A percentile compares a stretch with the other conserved stretches of the same genome.
phyloP scores from a whole-genome alignment of 2,329 filamentous ascomycete species.

The Fusarium tuaranense region DNA sequence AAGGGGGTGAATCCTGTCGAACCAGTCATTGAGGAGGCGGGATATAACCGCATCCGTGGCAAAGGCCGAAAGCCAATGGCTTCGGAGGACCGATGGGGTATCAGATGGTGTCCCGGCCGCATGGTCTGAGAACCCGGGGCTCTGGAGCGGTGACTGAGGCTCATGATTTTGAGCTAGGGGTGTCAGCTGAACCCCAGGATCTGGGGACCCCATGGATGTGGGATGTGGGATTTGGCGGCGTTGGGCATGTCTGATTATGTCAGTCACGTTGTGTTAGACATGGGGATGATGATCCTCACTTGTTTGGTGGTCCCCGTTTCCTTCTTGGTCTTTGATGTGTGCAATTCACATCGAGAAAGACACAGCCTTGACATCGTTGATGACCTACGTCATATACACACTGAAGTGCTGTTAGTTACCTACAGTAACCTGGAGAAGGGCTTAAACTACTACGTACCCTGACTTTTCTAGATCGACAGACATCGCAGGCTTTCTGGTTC shows the following conservation, averaged over 20 bases:
- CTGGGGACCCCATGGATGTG: background rate
- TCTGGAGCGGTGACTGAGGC: constrained; percentile 7
- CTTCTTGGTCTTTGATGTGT: constrained; percentile 35
- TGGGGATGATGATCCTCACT: background rate
- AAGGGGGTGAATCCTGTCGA: constrained; percentile 51
- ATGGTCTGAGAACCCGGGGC: background rate
- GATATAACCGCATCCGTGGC: constrained; percentile 25
- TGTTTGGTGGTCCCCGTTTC: constrained; percentile 41
- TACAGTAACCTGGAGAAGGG: background rate
- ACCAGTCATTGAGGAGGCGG: constrained; percentile 49
- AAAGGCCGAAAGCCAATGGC: constrained; percentile 33
- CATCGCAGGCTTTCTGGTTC: constrained; percentile 40
- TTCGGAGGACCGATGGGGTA: background rate
- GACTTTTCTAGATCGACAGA: constrained; percentile 40
- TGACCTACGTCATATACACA: constrained; percentile 27
- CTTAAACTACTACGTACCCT: constrained; percentile 17
- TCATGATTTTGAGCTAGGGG: constrained; percentile 5
- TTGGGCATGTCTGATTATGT: constrained; percentile 21
- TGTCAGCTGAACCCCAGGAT: background rate
- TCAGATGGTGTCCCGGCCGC: background rate
- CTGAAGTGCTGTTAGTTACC: constrained; percentile 12
- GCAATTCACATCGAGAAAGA: constrained; percentile 32
- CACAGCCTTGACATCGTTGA: constrained; percentile 31
- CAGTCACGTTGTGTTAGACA: background rate
- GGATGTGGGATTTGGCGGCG: background rate